Conservation (phyloP, 805 yeast genomes). For the Sugiyamaella floridensis region DNA sequence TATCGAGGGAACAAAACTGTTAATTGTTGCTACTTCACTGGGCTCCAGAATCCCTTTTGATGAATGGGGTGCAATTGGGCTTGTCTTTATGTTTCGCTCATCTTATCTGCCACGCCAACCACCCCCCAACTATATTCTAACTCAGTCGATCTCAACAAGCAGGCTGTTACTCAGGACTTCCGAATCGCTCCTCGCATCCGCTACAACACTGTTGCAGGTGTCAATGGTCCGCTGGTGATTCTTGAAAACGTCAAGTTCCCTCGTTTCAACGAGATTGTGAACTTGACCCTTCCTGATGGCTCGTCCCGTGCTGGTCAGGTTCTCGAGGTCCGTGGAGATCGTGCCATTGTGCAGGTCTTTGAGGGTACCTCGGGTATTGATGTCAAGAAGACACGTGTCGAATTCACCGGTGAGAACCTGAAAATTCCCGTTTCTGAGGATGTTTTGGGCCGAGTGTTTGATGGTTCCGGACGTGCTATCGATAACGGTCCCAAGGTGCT, state of each 20-base stretch:
- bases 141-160: slow-evolving; percentile 64
- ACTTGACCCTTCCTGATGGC: slow-evolving; percentile 95
- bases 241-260: slow-evolving; percentile 81
- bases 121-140: neutral
- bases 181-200: slow-evolving; percentile 83
- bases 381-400: slow-evolving; percentile 94
- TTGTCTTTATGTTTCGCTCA: neutral
- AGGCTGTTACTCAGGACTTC: slow-evolving; percentile 88
- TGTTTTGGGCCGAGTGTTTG: slow-evolving; percentile 94
- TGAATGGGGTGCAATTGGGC: neutral
- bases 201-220: slow-evolving; percentile 96
- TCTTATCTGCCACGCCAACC: neutral
- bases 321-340: slow-evolving; percentile 91
- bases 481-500: slow-evolving; percentile 97
- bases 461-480: slow-evolving; percentile 97
- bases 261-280: slow-evolving; percentile 92
- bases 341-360: slow-evolving; percentile 97
- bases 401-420: slow-evolving; percentile 92
- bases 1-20: neutral
- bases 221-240: slow-evolving; percentile 95
- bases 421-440: slow-evolving; percentile 95
- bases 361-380: slow-evolving; percentile 99
- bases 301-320: slow-evolving; percentile 94
- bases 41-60: neutral
- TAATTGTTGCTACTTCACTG: neutral